Evolutionary conservation across 2,329 filamentous ascomycete species (phyloP), one percentile per base, ranked within the genome.

Genomic region (Cladosporium phlei): DNA sequence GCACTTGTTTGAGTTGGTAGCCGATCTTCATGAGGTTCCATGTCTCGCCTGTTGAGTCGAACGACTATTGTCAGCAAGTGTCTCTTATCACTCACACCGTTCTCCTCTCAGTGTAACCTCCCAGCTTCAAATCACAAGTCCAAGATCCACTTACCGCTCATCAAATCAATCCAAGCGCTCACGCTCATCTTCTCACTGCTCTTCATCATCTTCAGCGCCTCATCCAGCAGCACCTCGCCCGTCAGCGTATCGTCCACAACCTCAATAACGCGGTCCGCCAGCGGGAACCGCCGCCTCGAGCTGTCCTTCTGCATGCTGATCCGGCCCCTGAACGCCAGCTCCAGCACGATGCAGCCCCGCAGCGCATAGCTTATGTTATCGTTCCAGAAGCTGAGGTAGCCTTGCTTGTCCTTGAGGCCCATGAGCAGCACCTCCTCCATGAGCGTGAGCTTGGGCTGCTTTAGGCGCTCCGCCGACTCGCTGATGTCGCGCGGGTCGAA

Each of bases 1-100:
- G 89, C 49, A 98, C 93, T 77, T 98, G 93, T 75, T 98, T 98
- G 59, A 98, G 79, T 75, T 98, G 93, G 71, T 98, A 98, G 66
- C 93, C 93, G 61, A 98, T 98, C 77, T 98, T 98, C 93, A 98
- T 97, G 55, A 98, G 75, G 67, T 98, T 98, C 93, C 93, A 98
- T 46, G 93, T 98, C 71, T 98, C 93, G 66, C 93, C 91, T 97
- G 64, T 49, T 24, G n/a, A n/a, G n/a, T n/a, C n/a, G n/a, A n/a
- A n/a, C n/a, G 9, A 28, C 30, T 53, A 62, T 64, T 44, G 51
- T 50, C 44, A 38, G 32, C 17, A 17, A 24, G 1, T n/a, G 11
- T 2, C 17, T 19, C 20, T 34, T 10, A 16, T 35, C 22, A 3
- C 32, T 47, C 38, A 21, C 24, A 10, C 3, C 19, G 9, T 20